Evolutionary conservation across 306 rosid species (phyloP).

Genomic region (Cucumis cinereus): DNA sequence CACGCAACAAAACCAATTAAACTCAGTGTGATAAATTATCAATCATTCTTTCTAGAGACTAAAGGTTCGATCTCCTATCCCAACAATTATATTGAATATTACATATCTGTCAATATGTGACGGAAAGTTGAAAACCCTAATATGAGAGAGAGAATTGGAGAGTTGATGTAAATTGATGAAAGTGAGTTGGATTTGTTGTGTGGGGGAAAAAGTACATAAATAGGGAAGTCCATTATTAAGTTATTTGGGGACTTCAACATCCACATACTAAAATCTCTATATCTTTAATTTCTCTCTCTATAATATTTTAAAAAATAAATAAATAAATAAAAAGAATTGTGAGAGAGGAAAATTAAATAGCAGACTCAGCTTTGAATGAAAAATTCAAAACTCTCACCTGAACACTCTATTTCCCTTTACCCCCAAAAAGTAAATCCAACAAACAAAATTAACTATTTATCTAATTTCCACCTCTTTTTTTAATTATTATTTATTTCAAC

Average conservation of each 20-base stretch:
- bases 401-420: background rate
- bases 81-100: no score
- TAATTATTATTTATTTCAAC: background rate
- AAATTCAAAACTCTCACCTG: constrained; percentile 9
- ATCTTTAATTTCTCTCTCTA: background rate
- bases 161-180: background rate
- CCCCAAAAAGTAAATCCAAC: background rate
- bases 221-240: background rate
- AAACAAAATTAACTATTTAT: background rate
- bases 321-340: no score
- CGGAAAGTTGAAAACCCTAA: background rate
- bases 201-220: background rate
- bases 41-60: no score
- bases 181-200: background rate
- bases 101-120: no score
- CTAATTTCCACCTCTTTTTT: background rate
- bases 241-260: background rate
- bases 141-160: background rate
- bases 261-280: background rate
- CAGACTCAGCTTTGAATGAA: constrained; percentile 7
- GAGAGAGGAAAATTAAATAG: background rate
- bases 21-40: no score
- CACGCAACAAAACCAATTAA: no score
- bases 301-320: no score
- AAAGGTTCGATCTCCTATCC: no score